Conservation (phyloP, 176 grass and related monocot genomes). For the Aegilops longissima region DNA sequence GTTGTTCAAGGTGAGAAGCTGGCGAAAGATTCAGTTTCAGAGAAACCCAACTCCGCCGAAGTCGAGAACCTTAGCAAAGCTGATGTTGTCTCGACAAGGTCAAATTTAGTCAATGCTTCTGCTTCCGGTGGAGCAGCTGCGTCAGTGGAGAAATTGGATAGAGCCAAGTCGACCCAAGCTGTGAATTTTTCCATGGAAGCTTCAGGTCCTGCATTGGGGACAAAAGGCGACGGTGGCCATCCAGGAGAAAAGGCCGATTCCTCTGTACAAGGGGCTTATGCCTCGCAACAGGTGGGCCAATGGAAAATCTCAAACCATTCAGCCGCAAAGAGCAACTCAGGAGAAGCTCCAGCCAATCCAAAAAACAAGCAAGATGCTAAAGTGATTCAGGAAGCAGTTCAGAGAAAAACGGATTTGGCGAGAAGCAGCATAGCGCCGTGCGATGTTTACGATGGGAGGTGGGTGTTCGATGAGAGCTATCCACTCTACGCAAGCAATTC, state of each 20-base stretch:
- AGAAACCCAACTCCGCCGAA: neutral
- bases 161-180: neutral
- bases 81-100: neutral
- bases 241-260: slow-evolving; percentile 11
- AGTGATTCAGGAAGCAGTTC: neutral
- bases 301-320: slow-evolving; percentile 7
- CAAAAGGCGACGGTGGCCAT: slow-evolving; percentile 3
- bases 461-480: slow-evolving; percentile 85
- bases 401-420: slow-evolving; percentile 15
- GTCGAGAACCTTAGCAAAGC: neutral
- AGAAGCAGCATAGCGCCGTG: slow-evolving; percentile 24
- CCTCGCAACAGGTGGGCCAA: slow-evolving; percentile 1
- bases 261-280: slow-evolving; percentile 31
- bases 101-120: neutral
- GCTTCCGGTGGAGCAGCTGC: neutral
- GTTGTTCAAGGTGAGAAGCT: neutral
- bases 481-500: slow-evolving; percentile 70
- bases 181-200: slow-evolving; percentile 21
- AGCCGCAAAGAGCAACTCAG: slow-evolving; percentile 7
- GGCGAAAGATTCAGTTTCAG: slow-evolving; percentile 28
- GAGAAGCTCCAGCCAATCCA: neutral
- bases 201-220: slow-evolving; percentile 11
- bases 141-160: slow-evolving; percentile 18
- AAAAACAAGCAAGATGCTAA: neutral
- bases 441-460: slow-evolving; percentile 78